Conservation (phyloP, 2,329 filamentous ascomycete genomes). For the Hypoxylon sp. region DNA sequence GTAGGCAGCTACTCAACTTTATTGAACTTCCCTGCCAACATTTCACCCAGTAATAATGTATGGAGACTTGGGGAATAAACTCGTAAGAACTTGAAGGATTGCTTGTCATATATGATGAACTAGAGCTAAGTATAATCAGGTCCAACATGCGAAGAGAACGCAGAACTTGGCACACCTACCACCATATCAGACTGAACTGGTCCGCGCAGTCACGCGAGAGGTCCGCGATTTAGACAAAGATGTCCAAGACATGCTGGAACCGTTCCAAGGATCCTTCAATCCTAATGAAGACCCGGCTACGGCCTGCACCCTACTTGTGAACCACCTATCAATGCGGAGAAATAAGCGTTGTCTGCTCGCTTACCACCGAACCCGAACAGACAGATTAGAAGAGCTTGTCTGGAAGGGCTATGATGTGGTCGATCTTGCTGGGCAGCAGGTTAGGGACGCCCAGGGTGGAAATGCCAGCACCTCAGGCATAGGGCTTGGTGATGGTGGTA, state of each 20-base stretch:
- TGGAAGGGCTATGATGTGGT: slow-evolving; percentile 91
- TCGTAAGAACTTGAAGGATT: slow-evolving; percentile 72
- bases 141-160: slow-evolving; percentile 95
- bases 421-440: slow-evolving; percentile 75
- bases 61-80: slow-evolving; percentile 87
- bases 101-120: slow-evolving; percentile 10
- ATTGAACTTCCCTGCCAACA: background rate
- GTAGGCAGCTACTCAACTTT: background rate
- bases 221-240: slow-evolving; percentile 94
- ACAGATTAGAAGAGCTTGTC: slow-evolving; percentile 93
- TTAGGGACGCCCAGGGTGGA: slow-evolving; percentile 57
- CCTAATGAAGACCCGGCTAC: slow-evolving; percentile 85
- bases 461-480: slow-evolving; percentile 54
- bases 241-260: slow-evolving; percentile 81
- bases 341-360: slow-evolving; percentile 97
- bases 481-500: slow-evolving; percentile 65
- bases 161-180: slow-evolving; percentile 89
- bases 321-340: slow-evolving; percentile 93
- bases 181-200: slow-evolving; percentile 91
- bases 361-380: slow-evolving; percentile 90
- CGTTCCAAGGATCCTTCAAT: slow-evolving; percentile 88
- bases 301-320: slow-evolving; percentile 90
- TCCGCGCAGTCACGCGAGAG: slow-evolving; percentile 89
- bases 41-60: slow-evolving; percentile 73
- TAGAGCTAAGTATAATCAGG: slow-evolving; percentile 64